phyloP scores from a whole-genome alignment of 2,329 filamentous ascomycete genomes.

The Eutypella sp. region DNA sequence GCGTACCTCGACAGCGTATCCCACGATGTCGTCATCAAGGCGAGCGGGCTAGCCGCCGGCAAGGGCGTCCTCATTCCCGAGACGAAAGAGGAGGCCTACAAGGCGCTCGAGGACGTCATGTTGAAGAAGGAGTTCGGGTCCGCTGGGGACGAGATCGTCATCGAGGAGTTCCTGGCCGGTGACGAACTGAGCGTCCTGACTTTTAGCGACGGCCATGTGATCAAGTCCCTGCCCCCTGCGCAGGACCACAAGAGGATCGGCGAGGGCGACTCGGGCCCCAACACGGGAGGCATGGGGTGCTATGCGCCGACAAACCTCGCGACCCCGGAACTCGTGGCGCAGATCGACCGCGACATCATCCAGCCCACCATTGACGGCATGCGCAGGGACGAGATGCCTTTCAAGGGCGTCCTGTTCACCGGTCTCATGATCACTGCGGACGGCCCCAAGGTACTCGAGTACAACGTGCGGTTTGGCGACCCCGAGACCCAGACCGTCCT shows the following conservation, averaged over 20 bases:
- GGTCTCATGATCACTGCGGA: constrained; percentile 74
- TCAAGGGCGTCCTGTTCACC: constrained; percentile 74
- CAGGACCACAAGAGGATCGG: constrained; percentile 96
- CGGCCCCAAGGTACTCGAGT: constrained; percentile 70
- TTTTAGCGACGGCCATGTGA: constrained; percentile 84
- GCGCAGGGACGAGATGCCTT: constrained; percentile 70
- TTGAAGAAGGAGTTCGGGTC: constrained; percentile 77
- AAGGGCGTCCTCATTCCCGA: constrained; percentile 92
- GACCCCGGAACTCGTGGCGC: constrained; percentile 67
- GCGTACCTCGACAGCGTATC: constrained; percentile 67
- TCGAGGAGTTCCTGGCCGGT: constrained; percentile 88
- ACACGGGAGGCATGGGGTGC: constrained; percentile 97
- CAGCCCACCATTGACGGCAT: constrained; percentile 87
- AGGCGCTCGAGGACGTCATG: constrained; percentile 87
- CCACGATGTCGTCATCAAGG: constrained; percentile 88
- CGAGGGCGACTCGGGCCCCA: constrained; percentile 84
- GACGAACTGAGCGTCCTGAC: constrained; percentile 89
- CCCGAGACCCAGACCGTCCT: constrained; percentile 78
- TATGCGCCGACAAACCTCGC: constrained; percentile 87
- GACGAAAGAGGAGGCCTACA: constrained; percentile 75
- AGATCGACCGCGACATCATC: constrained; percentile 77
- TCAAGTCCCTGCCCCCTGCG: constrained; percentile 78
- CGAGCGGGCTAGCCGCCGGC: constrained; percentile 82
- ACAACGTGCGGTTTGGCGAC: constrained; percentile 76
- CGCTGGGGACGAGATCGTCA: constrained; percentile 86